Evolutionary conservation across 1,284 basidiomycete species (phyloP), one percentile per base, ranked within the genome.

Genomic region (Heterobasidion irregulare): DNA sequence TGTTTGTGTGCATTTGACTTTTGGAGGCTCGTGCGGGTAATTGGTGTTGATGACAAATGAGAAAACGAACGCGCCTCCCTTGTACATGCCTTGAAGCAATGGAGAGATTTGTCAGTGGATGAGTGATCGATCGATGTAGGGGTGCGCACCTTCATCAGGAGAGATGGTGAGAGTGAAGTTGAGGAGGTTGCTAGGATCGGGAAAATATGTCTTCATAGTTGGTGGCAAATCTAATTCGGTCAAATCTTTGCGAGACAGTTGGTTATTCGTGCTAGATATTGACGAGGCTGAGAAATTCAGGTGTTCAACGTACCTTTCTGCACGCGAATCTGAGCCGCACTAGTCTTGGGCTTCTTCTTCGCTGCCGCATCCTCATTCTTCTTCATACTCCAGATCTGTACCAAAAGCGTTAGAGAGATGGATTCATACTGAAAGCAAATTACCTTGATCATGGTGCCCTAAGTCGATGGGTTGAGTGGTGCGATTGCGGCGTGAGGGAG

Each of bases 21-120:
- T 99, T 64, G 97, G 97, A 56, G 96, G 94, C 65, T 99, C 96
- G 71, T 99, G 97, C 47, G 97, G 97, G 72, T 99, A 99, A 74
- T 97, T 98, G 69, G 86, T 86, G 75, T 94, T 97, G 81, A 99
- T 98, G 58, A 80, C 82, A 71, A 99, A 95, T 34, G 90, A 93
- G 76, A 99, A 99, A 57, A 79, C 74, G 78, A 98, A 99, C 18
- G 85, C 77, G 62, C 94, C 97, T 64, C 91, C 91, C 75, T 94
- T 90, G 82, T 99, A 99, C 89, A 99, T 96, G 65, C 97, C 96
- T 98, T 62, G 16, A 8, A 10, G 47, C 44, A 15, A 47, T 16
- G 7, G 12, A 18, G 47, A 57, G 32, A 56, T 55, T 61, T 47
- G 58, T 18, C 38, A 52, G 57, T 54, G 52, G 26, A 47, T 54